Percentiles rank a stretch among this genome's conserved stretches.
phyloP scores from a whole-genome alignment of 2,329 filamentous ascomycete genomes.

The Coniella vitis region DNA sequence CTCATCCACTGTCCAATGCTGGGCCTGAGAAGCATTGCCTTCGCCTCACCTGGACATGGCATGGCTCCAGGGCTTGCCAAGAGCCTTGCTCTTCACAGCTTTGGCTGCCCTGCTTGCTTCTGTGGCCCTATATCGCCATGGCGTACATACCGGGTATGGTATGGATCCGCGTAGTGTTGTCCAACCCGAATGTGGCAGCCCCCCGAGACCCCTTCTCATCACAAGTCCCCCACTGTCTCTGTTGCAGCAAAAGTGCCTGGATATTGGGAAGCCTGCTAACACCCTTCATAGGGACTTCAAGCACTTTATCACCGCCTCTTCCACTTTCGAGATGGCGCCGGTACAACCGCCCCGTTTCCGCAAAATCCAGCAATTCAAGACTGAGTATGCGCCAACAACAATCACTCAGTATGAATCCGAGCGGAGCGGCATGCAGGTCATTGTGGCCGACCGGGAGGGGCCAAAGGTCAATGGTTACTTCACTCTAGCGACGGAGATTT shows the following conservation, averaged over 20 bases:
- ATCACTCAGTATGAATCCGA: constrained; percentile 96
- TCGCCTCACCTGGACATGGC: constrained; percentile 3
- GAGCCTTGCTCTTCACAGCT: background rate
- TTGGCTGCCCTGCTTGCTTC: constrained; percentile 5
- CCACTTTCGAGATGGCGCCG: constrained; percentile 46
- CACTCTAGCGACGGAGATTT: constrained; percentile 90
- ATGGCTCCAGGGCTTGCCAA: background rate
- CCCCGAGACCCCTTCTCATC: too few relatives aligned
- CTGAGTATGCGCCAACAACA: constrained; percentile 80
- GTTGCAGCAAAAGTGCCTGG: background rate
- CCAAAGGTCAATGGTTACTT: constrained; percentile 97
- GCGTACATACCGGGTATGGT: constrained; percentile 2
- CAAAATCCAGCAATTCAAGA: constrained; percentile 76
- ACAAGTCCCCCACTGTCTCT: too few relatives aligned
- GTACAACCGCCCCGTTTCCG: constrained; percentile 60
- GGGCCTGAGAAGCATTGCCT: constrained; percentile 3
- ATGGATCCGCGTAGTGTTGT: background rate
- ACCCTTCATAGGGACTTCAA: constrained; percentile 17
- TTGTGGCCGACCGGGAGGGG: constrained; percentile 85
- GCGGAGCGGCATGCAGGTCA: constrained; percentile 87
- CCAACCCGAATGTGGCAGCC: too few relatives aligned
- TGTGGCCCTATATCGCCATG: constrained; percentile 2
- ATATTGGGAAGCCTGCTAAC: constrained; percentile 15
- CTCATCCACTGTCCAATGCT: background rate
- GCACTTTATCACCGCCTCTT: constrained; percentile 17